Evolutionary conservation across 164 flowering plant genomes (phyloP), one percentile per base, ranked within the genome.

Genomic region (Piper betle): DNA sequence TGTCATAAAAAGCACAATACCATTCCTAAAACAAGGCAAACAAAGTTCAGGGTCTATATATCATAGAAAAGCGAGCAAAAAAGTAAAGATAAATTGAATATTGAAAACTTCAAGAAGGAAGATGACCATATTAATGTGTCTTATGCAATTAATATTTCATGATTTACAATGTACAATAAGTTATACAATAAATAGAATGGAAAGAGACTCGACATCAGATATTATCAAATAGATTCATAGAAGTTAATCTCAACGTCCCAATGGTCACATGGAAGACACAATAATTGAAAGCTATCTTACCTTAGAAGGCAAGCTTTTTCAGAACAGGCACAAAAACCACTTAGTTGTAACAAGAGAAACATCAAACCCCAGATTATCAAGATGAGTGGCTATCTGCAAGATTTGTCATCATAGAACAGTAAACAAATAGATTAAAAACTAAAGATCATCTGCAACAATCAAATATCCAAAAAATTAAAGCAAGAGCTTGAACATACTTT

Each of bases 291-390:
- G 33, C 18, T n/a, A 33, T 25, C 70, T 59, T 68, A 88, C 98
- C 98, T 93, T 97, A 13, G 97, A 90, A 42, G 99, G 99, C 80
- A 90, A 80, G 74, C 97, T 93, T 72, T 93, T 93, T 3, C 96
- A 83, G 71, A 86, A 93, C 64, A 93, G 92, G 73, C 98, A 93
- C 37, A 93, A 70, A 64, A 93, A 93, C 99, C 99, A 93, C 74
- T 90, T 95, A 38, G 97, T 88, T 68, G 94, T 79, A 56, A 93
- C 95, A 69, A 93, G 97, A 64, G 99, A 90, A 54, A 84, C 96
- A 69, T 93, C 96, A 72, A 93, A 90, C 55, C 81, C 92, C 75
- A 93, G 41, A 61, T 75, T 80, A 67, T 86, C 96, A 80, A 93
- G 76, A 76, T 90, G 97, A 62, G 83, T 64, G 53, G 91, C 83